phyloP scores from a whole-genome alignment of 805 yeast species.

The Zygoascus flipseniorum region DNA sequence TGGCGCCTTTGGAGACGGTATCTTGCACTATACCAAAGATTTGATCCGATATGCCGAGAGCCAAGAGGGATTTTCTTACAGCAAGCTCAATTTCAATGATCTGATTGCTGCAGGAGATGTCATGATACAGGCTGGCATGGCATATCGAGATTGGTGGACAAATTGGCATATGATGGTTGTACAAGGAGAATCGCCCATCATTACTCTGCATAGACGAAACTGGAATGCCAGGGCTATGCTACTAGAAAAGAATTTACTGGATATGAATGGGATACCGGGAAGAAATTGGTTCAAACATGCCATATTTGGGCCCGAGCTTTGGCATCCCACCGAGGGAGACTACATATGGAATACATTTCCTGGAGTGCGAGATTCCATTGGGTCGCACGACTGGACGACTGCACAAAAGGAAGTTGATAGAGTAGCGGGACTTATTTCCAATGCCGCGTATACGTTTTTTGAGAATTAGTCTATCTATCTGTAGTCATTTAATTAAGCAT shows the following conservation, averaged over 20 bases:
- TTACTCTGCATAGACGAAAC: constrained; percentile 65
- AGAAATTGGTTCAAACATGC: constrained; percentile 63
- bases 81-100: constrained; percentile 23
- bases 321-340: constrained; percentile 40
- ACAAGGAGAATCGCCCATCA: constrained; percentile 58
- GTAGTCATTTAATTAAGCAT: no score
- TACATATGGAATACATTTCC: constrained; percentile 66
- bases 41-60: constrained; percentile 29
- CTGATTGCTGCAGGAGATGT: constrained; percentile 27
- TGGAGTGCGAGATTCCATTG: constrained; percentile 59
- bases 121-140: constrained; percentile 38
- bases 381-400: constrained; percentile 37
- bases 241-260: constrained; percentile 47
- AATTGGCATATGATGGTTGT: constrained; percentile 56
- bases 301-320: constrained; percentile 59
- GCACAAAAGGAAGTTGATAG: constrained; percentile 37
- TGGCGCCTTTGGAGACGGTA: constrained; percentile 34
- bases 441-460: constrained; percentile 12
- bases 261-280: constrained; percentile 36
- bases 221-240: constrained; percentile 64
- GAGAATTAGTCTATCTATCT: background rate
- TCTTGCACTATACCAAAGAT: constrained; percentile 40
- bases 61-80: constrained; percentile 1
- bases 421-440: constrained; percentile 11
- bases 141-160: constrained; percentile 45